Percentiles rank a stretch among this genome's conserved stretches.
phyloP scores from a whole-genome alignment of 495 filamentous ascomycete genomes.

The Melanomma pulvis-pyrius region DNA sequence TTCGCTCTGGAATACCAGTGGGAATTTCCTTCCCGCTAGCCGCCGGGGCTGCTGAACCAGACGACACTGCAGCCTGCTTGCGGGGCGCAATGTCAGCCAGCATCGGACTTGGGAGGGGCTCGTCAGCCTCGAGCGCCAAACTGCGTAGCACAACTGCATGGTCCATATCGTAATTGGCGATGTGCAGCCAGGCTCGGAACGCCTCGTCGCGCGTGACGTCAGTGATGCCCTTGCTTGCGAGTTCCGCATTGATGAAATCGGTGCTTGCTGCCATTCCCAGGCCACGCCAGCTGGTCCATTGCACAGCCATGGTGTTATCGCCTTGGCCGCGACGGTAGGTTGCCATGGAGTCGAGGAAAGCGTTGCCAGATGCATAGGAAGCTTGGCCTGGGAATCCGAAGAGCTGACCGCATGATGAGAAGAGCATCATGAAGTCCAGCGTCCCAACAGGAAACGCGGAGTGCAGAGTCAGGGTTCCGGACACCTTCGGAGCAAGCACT shows the following conservation, averaged over 20 bases:
- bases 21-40: no score
- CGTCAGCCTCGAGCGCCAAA: conserved; percentile 28
- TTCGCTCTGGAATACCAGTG: conserved; percentile 29
- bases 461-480: conserved; percentile 49
- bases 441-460: conserved; percentile 39
- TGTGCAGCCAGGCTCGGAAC: conserved; percentile 49
- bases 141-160: conserved; percentile 48
- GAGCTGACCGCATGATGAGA: conserved; percentile 48
- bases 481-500: conserved; percentile 51
- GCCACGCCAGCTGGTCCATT: conserved; percentile 53
- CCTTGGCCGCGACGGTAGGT: conserved; percentile 41
- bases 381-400: conserved; percentile 46
- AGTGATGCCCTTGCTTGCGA: conserved; percentile 51
- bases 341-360: conserved; percentile 49
- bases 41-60: no score
- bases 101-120: conserved; percentile 28
- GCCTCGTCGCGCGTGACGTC: conserved; percentile 50
- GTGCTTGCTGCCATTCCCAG: conserved; percentile 49
- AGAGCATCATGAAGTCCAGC: conserved; percentile 48
- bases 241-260: conserved; percentile 50
- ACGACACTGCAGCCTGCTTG: conserved; percentile 26
- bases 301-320: conserved; percentile 49
- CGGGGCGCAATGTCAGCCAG: conserved; percentile 46
- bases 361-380: conserved; percentile 46
- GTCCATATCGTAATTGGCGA: conserved; percentile 43